Conservation (phyloP, 2,329 filamentous ascomycete genomes). For the Fusarium clavum region DNA sequence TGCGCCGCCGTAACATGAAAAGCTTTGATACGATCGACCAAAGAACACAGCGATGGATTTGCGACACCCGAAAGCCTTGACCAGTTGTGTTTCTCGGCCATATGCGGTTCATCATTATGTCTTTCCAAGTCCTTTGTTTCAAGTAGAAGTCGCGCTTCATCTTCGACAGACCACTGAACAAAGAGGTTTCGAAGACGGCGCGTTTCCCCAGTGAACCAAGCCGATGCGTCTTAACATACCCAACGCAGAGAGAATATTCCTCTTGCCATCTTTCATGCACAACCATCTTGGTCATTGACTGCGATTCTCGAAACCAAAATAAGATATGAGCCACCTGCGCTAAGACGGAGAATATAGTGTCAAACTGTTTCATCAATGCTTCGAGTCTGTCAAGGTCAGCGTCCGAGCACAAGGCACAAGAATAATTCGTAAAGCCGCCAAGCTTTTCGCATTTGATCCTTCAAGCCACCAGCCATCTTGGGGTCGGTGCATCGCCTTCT, state of each 20-base stretch:
- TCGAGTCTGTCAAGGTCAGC: constrained; percentile 27
- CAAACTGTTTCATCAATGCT: constrained; percentile 44
- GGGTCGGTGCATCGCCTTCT: constrained; percentile 40
- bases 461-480: constrained; percentile 27
- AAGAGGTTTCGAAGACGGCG: constrained; percentile 4
- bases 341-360: constrained; percentile 36
- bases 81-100: constrained; percentile 30
- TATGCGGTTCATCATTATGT: constrained; percentile 1
- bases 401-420: constrained; percentile 37
- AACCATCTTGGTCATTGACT: constrained; percentile 2
- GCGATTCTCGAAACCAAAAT: constrained; percentile 3
- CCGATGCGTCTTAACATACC: neutral
- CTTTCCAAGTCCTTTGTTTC: neutral
- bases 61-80: constrained; percentile 40
- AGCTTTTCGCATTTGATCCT: constrained; percentile 37
- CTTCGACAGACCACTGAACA: neutral
- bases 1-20: constrained; percentile 27
- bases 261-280: neutral
- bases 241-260: constrained; percentile 28
- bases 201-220: neutral
- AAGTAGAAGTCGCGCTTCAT: neutral
- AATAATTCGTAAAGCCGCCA: constrained; percentile 28
- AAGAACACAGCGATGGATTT: constrained; percentile 21
- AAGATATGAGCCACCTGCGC: constrained; percentile 13
- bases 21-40: constrained; percentile 45